Base-by-base conservation (phyloP, 2,329 filamentous ascomycete genomes). In the Colletotrichum sp. region DNA sequence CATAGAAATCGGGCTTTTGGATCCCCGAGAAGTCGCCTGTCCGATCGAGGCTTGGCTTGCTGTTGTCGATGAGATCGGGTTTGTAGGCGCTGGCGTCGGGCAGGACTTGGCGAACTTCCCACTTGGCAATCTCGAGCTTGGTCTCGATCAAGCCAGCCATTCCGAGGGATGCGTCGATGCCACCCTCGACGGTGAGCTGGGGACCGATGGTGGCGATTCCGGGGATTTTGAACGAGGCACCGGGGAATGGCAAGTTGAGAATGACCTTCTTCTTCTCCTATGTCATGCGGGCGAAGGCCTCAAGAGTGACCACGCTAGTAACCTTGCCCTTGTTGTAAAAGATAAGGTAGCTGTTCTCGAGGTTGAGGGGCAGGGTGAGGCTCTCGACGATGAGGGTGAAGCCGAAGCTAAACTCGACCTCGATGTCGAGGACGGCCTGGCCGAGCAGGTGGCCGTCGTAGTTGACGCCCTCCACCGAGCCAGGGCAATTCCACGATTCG, bases 151-250 rank as follows among this genome's bases (percentile, higher is more conserved):
- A 75, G 12, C 78, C 78, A 39, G 78, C 78, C 6, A 83, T 48
- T 7, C 74, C 75, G 32, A 81, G 59, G 15, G 69, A 66, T 16
- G 79, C 81, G 32, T 82, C 77, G 6, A 80, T 74, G 32, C 69
- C 48, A 5, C 78, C 78, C 52, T 79, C 78, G 32, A 82, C 75
- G 10, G 77, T 80, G 43, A 83, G 76, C 70, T 80, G 78, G 21
- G 83, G 83, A 2, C 83, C 81, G n/a, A 84, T 77, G 18, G 81
- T 83, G 7, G 79, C 75, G 36, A 84, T 81, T 3, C 79, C 80
- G 2, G 81, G 83, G 21, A 83, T 80, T 3, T 67, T 77, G 72
- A 83, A 82, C 2, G 79, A 76, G 26, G 81, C 81, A 18, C 80
- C 79, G 28, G 81, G 80, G 77, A 82, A 80, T 15, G 80, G 78